These are phyloP conservation scores for Lentinus brumalis DNA, from an alignment of 768 basidiomycete genomes.

Conservation along the genomic window DNA sequence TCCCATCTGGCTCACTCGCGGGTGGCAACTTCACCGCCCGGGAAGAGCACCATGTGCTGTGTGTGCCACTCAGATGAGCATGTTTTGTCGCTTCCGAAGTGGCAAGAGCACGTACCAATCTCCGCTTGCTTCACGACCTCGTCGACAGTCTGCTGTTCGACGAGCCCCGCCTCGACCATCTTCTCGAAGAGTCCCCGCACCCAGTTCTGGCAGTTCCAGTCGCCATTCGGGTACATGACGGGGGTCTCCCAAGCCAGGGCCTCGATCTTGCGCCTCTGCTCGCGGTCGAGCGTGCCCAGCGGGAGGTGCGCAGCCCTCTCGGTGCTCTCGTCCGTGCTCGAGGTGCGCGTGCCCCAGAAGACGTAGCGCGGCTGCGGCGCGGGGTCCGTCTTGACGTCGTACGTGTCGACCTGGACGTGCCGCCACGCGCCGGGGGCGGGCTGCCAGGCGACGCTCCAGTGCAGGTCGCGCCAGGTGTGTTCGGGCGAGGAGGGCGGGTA, in stretches of 20 bases:
- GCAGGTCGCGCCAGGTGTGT: background rate
- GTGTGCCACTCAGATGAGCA: too few species aligned
- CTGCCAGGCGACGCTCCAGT: background rate
- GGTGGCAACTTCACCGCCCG: too few species aligned
- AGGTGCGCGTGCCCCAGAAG: constrained; percentile 1
- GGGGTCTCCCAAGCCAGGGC: background rate
- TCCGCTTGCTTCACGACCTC: background rate
- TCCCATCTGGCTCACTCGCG: background rate
- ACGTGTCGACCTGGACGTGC: background rate
- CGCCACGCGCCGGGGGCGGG: background rate
- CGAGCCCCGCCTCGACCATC: background rate
- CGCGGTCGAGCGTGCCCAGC: background rate
- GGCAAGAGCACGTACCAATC: background rate
- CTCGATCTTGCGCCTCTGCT: background rate
- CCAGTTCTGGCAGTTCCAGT: background rate
- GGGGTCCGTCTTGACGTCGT: background rate
- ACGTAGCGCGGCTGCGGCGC: constrained; percentile 1
- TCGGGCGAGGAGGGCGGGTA: background rate
- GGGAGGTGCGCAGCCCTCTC: background rate
- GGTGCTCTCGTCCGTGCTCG: background rate
- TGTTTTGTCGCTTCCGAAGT: too few species aligned
- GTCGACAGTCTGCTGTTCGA: background rate
- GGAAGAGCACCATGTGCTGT: too few species aligned
- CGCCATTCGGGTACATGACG: background rate
- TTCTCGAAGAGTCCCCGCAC: background rate